A percentile compares a stretch with the other conserved stretches of the same genome.
Conservation (phyloP, 2,329 filamentous ascomycete species). For the Hymenotorrendiella dingleyae region DNA sequence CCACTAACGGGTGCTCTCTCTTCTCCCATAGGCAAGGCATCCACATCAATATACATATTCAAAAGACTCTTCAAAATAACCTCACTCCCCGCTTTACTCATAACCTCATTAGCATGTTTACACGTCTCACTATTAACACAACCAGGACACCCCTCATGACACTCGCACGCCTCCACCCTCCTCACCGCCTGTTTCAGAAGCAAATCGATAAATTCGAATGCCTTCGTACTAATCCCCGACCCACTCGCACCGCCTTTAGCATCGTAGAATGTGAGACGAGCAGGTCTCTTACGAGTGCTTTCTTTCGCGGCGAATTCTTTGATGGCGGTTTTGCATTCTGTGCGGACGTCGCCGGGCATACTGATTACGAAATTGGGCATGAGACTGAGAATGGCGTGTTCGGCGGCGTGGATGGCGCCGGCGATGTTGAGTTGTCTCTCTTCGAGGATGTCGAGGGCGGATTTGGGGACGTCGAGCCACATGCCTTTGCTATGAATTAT, state of each 20-base stretch:
- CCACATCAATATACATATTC: constrained; percentile 72
- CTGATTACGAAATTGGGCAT: constrained; percentile 88
- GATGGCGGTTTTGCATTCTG: constrained; percentile 82
- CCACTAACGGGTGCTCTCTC: constrained; percentile 62
- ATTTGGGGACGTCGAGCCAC: constrained; percentile 87
- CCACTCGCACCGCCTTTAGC: constrained; percentile 82
- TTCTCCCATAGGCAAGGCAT: constrained; percentile 82
- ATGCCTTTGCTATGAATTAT: constrained; percentile 80
- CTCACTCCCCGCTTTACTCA: constrained; percentile 83
- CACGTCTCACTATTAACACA: constrained; percentile 84
- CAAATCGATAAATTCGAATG: constrained; percentile 84
- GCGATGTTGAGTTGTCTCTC: constrained; percentile 71
- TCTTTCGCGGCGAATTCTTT: constrained; percentile 78
- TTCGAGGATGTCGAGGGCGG: constrained; percentile 72
- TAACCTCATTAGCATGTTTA: constrained; percentile 81
- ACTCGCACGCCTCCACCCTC: constrained; percentile 70
- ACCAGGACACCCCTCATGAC: constrained; percentile 76
- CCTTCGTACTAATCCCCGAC: constrained; percentile 82
- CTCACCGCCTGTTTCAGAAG: constrained; percentile 70
- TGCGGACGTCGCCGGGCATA: constrained; percentile 85
- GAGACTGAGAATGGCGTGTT: constrained; percentile 81
- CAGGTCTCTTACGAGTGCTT: constrained; percentile 72
- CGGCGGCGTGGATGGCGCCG: constrained; percentile 87
- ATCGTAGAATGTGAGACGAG: constrained; percentile 89
- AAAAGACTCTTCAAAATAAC: constrained; percentile 76